Conservation (phyloP, 2,329 filamentous ascomycete species). For the Domatiomyces catenatus region DNA sequence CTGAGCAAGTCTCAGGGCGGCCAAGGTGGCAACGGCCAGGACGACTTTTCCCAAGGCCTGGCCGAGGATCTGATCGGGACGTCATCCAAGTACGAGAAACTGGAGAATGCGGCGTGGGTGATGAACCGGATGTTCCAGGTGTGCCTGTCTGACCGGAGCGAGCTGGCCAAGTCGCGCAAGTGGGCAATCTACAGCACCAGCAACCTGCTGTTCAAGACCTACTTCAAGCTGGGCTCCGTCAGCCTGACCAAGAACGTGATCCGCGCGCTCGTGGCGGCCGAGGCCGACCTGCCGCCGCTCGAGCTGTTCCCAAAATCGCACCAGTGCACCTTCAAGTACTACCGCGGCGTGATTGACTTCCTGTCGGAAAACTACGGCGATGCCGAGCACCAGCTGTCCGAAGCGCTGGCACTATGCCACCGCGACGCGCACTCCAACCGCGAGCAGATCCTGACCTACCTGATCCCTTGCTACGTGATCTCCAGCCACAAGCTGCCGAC, state of each 20-base stretch:
- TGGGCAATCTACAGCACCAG: constrained; percentile 95
- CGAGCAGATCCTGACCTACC: constrained; percentile 84
- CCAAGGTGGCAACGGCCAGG: constrained; percentile 17
- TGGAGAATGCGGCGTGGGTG: constrained; percentile 80
- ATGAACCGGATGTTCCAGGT: constrained; percentile 85
- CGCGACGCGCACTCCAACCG: constrained; percentile 57
- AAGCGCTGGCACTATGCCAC: constrained; percentile 72
- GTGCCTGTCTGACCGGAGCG: constrained; percentile 56
- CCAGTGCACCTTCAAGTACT: constrained; percentile 91
- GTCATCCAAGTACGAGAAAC: constrained; percentile 60
- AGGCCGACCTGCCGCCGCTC: constrained; percentile 65
- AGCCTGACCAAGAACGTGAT: constrained; percentile 82
- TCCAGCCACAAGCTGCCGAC: constrained; percentile 76
- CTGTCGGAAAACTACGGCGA: constrained; percentile 82
- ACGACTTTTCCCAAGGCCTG: constrained; percentile 37
- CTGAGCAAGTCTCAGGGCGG: constrained; percentile 39
- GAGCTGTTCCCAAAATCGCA: constrained; percentile 75
- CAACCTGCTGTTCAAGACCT: constrained; percentile 93
- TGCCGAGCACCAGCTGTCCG: constrained; percentile 65
- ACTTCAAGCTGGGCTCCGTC: constrained; percentile 85
- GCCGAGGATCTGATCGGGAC: constrained; percentile 73
- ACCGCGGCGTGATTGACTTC: constrained; percentile 83
- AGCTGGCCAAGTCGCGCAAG: constrained; percentile 75
- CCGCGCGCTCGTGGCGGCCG: constrained; percentile 62
- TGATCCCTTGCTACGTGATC: constrained; percentile 83